Conservation (phyloP, 2,329 filamentous ascomycete genomes). For the Colletotrichum cordylinicola region DNA sequence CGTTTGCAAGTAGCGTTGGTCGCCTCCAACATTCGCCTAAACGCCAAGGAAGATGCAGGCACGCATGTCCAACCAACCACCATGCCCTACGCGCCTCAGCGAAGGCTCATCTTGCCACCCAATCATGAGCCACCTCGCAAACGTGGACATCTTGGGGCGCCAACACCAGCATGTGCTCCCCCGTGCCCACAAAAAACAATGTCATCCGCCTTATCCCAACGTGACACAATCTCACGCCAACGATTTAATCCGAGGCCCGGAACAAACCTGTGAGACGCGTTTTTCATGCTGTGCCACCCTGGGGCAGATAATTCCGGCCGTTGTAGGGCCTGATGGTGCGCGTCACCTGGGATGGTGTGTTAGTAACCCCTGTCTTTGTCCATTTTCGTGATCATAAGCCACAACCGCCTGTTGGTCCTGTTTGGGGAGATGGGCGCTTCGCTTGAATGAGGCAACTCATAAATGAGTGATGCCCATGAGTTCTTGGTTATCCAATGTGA, state of each 20-base stretch:
- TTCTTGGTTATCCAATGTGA: accelerated
- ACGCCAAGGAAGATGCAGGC: neutral
- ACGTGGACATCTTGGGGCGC: neutral
- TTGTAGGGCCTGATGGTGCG: neutral
- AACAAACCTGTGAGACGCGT: neutral
- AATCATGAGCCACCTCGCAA: neutral
- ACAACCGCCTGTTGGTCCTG: neutral
- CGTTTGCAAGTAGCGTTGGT: neutral
- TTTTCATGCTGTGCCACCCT: slow-evolving; percentile 2
- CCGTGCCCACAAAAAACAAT: neutral
- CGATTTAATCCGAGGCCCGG: neutral
- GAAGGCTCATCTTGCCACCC: neutral
- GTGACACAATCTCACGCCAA: neutral
- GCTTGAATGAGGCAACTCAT: neutral
- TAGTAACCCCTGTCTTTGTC: neutral
- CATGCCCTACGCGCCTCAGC: neutral
- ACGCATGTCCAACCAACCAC: neutral
- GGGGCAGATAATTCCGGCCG: neutral
- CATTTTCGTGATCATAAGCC: slow-evolving; percentile 1
- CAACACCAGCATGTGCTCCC: neutral
- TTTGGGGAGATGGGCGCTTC: neutral
- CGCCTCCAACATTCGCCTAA: neutral
- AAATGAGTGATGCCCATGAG: neutral
- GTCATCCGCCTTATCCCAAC: neutral
- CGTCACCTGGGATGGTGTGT: neutral